phyloP scores from a whole-genome alignment of 257 asterid genomes.

The Scutellaria barbata region DNA sequence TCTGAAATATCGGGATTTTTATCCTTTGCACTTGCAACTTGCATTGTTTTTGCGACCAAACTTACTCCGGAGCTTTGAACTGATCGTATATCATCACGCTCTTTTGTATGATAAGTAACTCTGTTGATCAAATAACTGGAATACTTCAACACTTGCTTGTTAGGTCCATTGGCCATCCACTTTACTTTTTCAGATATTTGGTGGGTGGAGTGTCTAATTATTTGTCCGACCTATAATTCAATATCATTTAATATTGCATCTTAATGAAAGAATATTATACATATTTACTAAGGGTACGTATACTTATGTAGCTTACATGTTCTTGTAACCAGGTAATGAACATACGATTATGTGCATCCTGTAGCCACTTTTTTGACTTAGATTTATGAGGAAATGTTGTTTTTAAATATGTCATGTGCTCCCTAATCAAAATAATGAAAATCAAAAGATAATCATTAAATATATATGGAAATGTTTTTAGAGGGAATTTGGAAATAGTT shows the following conservation, averaged over 20 bases:
- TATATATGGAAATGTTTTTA: background rate
- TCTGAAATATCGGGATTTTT: background rate
- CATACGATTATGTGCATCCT: background rate
- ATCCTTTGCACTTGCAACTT: background rate
- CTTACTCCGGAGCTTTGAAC: background rate
- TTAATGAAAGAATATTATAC: background rate
- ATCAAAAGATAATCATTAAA: no score
- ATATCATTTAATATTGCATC: background rate
- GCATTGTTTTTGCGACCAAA: background rate
- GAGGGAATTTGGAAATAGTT: no score
- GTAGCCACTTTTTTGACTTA: background rate
- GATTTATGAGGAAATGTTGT: background rate
- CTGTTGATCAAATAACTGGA: background rate
- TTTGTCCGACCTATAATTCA: background rate
- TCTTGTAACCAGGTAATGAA: background rate
- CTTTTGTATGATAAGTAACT: background rate
- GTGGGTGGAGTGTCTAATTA: background rate
- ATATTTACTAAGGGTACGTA: background rate
- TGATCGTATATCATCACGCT: background rate
- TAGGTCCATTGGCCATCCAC: background rate
- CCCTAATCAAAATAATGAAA: background rate
- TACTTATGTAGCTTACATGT: background rate
- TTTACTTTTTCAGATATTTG: background rate
- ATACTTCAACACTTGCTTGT: background rate
- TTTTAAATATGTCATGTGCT: background rate